A percentile compares a stretch with the other conserved stretches of the same genome.
Conservation (phyloP, 768 basidiomycete species). For the Obba rivulosa region DNA sequence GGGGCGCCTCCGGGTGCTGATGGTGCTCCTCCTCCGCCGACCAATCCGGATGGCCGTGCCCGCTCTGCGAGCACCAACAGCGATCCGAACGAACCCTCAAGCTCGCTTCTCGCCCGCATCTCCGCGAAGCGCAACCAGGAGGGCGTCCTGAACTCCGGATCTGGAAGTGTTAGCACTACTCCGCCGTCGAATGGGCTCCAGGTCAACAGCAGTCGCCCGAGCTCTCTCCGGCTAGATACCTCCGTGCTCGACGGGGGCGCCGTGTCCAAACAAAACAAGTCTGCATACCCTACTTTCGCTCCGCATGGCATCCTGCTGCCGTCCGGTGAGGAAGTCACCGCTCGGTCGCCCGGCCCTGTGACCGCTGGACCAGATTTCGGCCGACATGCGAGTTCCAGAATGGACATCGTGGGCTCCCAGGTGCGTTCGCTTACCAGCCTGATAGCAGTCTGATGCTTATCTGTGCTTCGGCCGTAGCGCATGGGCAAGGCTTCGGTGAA, state of each 20-base stretch:
- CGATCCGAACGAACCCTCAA: slow-evolving; percentile 65
- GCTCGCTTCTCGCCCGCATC: slow-evolving; percentile 75
- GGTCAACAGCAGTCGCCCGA: slow-evolving; percentile 44
- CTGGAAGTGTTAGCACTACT: slow-evolving; percentile 32
- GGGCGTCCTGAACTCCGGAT: slow-evolving; percentile 25
- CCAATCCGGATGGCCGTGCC: slow-evolving; percentile 43
- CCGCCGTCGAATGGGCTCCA: slow-evolving; percentile 39
- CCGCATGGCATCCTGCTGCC: slow-evolving; percentile 53
- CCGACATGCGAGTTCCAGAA: slow-evolving; percentile 62
- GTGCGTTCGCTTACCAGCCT: slow-evolving; percentile 33
- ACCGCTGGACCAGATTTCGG: slow-evolving; percentile 85
- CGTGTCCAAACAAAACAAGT: slow-evolving; percentile 74
- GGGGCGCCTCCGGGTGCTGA: slow-evolving; percentile 51
- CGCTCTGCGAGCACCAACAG: slow-evolving; percentile 74
- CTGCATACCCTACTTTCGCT: slow-evolving; percentile 66
- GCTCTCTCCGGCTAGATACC: slow-evolving; percentile 72
- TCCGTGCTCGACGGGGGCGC: slow-evolving; percentile 48
- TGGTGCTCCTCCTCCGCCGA: slow-evolving; percentile 46
- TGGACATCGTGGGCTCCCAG: slow-evolving; percentile 69
- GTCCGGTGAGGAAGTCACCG: slow-evolving; percentile 50
- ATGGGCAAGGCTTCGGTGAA: slow-evolving; percentile 36
- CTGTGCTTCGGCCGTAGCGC: slow-evolving; percentile 27
- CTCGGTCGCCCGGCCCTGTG: slow-evolving; percentile 72
- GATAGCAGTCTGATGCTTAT: background rate
- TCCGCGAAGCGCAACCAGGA: slow-evolving; percentile 60